Base-by-base conservation (phyloP, 2,329 filamentous ascomycete species). In the Cordyceps javanica region DNA sequence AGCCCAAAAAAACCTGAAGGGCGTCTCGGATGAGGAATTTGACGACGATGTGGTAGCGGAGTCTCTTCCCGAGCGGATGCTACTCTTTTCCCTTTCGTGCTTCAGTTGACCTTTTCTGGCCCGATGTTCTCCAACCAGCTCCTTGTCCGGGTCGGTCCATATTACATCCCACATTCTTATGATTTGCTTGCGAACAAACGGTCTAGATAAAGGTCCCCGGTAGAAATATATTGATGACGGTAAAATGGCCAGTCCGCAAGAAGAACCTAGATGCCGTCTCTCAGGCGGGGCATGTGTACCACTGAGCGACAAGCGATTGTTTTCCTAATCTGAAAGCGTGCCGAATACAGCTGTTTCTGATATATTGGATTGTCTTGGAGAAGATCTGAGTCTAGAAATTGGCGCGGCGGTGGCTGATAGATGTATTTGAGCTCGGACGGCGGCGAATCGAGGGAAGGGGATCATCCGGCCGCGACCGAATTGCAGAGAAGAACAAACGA, bases 131-230 rank as follows among this genome's bases (percentile, higher is more conserved):
- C 80, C 79, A 16, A 83, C 75, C 9, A 76, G 73, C 68, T 84
- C 78, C 58, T 74, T 71, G 51, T 79, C 72, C 23, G 77, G 78
- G 58, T 83, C 81, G 4, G 79, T 80, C 82, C 82, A 85, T 48
- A 81, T 70, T 32, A 84, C 77, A 65, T 83, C 80, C 65, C 82
- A 84, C 82, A 85, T 85, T 45, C 58, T 67, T 63, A 42, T 44
- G 45, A 26, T n/a, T n/a, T 11, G 30, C 14, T 38, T 46, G 52
- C 41, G 36, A 42, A 21, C 7, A 23, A 10, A 46, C 3, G 13
- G 21, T 26, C 26, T 3, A 21, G 52, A 36, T 30, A 26, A 54
- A 30, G n/a, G 11, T 19, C 21, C 30, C 36, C 28, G 30, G 21
- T 10, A 21, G 13, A 19, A 26, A 25, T 38, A 49, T n/a, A 44